phyloP scores from a whole-genome alignment of 2,329 filamentous ascomycete genomes.

The Aspergillus uvarum region DNA sequence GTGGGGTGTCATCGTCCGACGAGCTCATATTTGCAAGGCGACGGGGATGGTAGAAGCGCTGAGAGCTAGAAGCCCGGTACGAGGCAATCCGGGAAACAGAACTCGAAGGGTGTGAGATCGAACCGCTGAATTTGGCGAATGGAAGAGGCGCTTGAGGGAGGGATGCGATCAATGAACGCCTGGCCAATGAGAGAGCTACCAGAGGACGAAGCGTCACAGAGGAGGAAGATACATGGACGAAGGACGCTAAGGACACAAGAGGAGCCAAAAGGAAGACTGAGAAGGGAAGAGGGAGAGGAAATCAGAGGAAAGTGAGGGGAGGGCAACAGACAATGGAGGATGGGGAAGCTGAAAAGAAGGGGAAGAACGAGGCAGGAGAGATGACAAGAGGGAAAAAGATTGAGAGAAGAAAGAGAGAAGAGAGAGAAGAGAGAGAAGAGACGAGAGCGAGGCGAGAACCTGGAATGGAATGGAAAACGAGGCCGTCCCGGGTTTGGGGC shows the following conservation, averaged over 20 bases:
- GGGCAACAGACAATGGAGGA: slow-evolving; percentile 7
- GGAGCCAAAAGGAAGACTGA: background rate
- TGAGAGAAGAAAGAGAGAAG: slow-evolving; percentile 12
- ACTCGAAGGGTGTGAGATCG: slow-evolving; percentile 16
- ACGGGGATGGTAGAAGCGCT: slow-evolving; percentile 13
- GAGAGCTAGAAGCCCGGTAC: slow-evolving; percentile 17
- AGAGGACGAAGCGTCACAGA: slow-evolving; percentile 19
- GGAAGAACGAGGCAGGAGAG: slow-evolving; percentile 21
- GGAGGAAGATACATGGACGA: slow-evolving; percentile 16
- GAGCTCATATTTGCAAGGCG: slow-evolving; percentile 52
- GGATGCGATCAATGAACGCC: slow-evolving; percentile 33
- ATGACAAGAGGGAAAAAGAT: slow-evolving; percentile 18
- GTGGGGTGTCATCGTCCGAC: slow-evolving; percentile 81
- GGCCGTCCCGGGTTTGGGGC: slow-evolving; percentile 26
- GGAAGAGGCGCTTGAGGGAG: slow-evolving; percentile 34
- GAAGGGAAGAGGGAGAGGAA: background rate
- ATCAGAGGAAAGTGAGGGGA: slow-evolving; percentile 8
- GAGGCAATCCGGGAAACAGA: slow-evolving; percentile 15
- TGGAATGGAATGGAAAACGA: slow-evolving; percentile 43
- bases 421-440: slow-evolving; percentile 19
- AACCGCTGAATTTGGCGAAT: slow-evolving; percentile 32
- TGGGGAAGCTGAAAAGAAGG: background rate
- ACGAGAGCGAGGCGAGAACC: slow-evolving; percentile 27
- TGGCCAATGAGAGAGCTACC: slow-evolving; percentile 31
- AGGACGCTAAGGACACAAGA: background rate